Evolutionary conservation across 1,139 yeast genomes (phyloP).

Genomic region (Sugiyamaella neomexicana): DNA sequence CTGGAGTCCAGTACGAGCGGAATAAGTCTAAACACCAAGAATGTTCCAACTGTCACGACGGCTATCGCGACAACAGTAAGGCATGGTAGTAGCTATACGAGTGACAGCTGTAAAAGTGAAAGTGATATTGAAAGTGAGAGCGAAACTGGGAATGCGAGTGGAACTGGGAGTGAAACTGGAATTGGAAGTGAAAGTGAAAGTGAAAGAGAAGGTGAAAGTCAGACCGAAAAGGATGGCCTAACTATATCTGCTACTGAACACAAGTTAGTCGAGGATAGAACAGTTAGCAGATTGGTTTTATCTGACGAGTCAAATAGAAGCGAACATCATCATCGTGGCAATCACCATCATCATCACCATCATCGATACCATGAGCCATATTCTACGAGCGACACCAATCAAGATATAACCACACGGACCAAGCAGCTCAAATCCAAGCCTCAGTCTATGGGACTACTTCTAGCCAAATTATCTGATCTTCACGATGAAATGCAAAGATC

Average conservation of each 20-base stretch:
- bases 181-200: not conserved
- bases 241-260: not conserved
- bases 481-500: slow-evolving; percentile 38
- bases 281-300: not conserved
- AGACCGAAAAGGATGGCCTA: not conserved
- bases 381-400: not conserved
- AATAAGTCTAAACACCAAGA: slow-evolving; percentile 10
- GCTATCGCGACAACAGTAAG: slow-evolving; percentile 8
- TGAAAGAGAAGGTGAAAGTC: not conserved
- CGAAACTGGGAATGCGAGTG: not conserved
- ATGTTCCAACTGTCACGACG: slow-evolving; percentile 9
- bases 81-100: not conserved
- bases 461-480: slow-evolving; percentile 39
- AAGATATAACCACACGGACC: not conserved
- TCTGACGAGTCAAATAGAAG: not conserved
- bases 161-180: not conserved
- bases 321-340: not conserved
- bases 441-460: slow-evolving; percentile 36
- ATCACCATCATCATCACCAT: not conserved
- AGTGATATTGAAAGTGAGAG: not conserved
- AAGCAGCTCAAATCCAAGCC: not conserved
- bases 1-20: slow-evolving; percentile 22
- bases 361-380: not conserved
- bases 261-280: not conserved
- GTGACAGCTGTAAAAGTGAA: not conserved